Evolutionary conservation across 1,284 basidiomycete genomes (phyloP), one percentile per base, ranked within the genome.

Genomic region (Irpex lacteus): DNA sequence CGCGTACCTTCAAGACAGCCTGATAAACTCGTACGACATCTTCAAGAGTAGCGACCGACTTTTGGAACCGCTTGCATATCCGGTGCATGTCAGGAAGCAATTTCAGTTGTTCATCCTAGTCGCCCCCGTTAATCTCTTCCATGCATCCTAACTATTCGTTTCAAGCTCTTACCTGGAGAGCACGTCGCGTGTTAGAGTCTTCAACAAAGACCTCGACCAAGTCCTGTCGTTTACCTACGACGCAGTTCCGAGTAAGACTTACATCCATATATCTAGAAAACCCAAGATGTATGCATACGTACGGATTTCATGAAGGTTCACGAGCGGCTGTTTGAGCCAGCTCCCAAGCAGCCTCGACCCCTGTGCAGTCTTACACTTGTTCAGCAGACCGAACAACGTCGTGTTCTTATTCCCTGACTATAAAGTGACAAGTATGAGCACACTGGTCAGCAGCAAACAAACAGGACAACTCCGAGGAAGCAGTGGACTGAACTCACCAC

Each of bases 21-120:
- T 99, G 97, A 75, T 98, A 99, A 0, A 98, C 91, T 8, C 96
- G 89, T 5, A 99, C 95, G 4, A 99, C 95, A 69, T 99, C 97
- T 73, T 99, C 96, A 5, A 99, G 83, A 0, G 87, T 88, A 0
- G 96, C 96, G 1, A 88, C 83, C 0, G 87, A 85, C 68, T 92
- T 92, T 74, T 95, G 92, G 78, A 99, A 97, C 32, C 94, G 87
- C 76, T 98, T 99, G 71, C 91, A 92, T 54, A 98, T 87, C 5
- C 98, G 88, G 69, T 93, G 93, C 75, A 99, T 88, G 75, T 99
- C 98, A 0, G 98, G 98, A 90, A 99, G 96, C 36, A 87, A 75
- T 71, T 92, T 94, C 69, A 99, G 81, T 70, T 89, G 92, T 49
- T 96, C 93, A 62, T 95, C 90, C 89, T 96, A 52, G 18, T 13